Conservation (phyloP, 805 yeast genomes). For the Metschnikowia lachancei region DNA sequence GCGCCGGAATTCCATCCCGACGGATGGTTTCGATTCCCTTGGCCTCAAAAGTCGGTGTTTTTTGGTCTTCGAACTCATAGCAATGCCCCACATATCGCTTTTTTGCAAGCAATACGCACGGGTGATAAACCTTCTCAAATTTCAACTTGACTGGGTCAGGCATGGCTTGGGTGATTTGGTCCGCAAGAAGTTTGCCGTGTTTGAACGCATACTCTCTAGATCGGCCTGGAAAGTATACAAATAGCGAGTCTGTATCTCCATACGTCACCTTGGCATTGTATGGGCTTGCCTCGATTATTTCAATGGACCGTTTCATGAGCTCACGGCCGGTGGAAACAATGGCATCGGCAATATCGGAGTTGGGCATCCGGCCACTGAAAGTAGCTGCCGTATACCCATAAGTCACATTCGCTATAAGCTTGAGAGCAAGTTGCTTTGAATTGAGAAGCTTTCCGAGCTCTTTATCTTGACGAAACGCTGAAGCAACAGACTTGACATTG, state of each 20-base stretch:
- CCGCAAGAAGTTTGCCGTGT: conserved; percentile 71
- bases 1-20: conserved; percentile 93
- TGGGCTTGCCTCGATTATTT: conserved; percentile 56
- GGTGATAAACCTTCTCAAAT: conserved; percentile 91
- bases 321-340: conserved; percentile 91
- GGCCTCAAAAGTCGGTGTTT: conserved; percentile 76
- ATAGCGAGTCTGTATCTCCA: conserved; percentile 94
- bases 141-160: conserved; percentile 83
- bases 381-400: conserved; percentile 96
- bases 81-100: conserved; percentile 89
- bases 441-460: conserved; percentile 57
- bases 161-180: conserved; percentile 55
- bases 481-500: conserved; percentile 75
- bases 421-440: conserved; percentile 81
- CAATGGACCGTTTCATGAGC: conserved; percentile 68
- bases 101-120: conserved; percentile 77
- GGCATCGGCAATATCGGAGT: conserved; percentile 91
- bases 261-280: conserved; percentile 94
- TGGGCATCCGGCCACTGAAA: conserved; percentile 96
- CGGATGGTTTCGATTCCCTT: conserved; percentile 95
- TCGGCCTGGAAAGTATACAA: conserved; percentile 86
- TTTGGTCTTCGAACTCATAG: conserved; percentile 58
- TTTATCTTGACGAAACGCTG: conserved; percentile 40
- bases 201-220: conserved; percentile 72
- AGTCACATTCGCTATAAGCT: conserved; percentile 89